Base-by-base conservation (phyloP, 2,329 filamentous ascomycete species). In the Penicillium sp. region DNA sequence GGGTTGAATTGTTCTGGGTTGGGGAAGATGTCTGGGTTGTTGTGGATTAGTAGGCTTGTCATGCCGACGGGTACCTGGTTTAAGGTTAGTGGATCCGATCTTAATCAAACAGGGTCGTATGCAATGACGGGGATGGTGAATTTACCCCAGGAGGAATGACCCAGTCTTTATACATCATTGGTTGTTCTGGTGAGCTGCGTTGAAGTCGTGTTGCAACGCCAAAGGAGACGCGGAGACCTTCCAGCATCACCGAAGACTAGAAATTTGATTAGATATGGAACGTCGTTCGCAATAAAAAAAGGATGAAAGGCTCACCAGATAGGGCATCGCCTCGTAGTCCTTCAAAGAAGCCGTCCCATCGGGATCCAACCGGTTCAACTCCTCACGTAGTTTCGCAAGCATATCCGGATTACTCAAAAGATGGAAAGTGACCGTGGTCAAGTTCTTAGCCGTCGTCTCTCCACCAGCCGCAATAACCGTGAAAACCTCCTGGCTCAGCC, bases 1-100 rank as follows among this genome's bases (percentile, higher is more conserved):
- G 77, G 77, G 5, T 66, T 61, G 66, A 77, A 79, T 1, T 51
- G 54, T 7, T 70, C 56, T 0, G 75, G 69, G n/a, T 75, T 57
- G 0, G 76, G 74, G 54, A 78, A 78, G 33, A 78, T 65, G 4
- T 62, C 57, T 44, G 73, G 68, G 35, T 78, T 71, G 54, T 75
- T 63, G 55, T 76, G 72, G 19, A 76, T 68, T 24, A 75, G 62
- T 19, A 73, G 68, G 14, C 70, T 69, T 2, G 75, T 74, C 74
- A 78, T 77, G 27, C 74, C 69, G 4, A 81, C 69, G 0, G 77
- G 72, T 0, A 66, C 70, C 70, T 72, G 50, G 22, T 39, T 36
- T 13, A 27, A 9, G 6, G 44, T 66, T 35, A 59, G 43, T 19
- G n/a, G 37, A 7, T 35, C 22, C 22, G 22, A 22, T 22, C 22